A percentile compares a stretch with the other conserved stretches of the same genome.
Evolutionary conservation across 1,284 basidiomycete genomes (phyloP).

Genomic region (Cutaneotrichosporon sp.): DNA sequence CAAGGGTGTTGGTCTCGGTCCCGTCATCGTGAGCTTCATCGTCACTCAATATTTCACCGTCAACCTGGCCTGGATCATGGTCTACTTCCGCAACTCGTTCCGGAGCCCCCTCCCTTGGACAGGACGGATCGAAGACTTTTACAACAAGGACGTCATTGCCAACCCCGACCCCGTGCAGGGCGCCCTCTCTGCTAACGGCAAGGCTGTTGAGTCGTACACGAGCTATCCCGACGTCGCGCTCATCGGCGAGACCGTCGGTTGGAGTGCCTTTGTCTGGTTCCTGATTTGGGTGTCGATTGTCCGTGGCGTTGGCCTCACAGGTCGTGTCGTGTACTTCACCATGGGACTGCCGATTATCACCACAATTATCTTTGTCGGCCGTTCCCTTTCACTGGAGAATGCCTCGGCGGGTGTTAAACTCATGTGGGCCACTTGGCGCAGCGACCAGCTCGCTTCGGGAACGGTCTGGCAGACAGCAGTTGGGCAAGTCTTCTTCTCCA

Average conservation of each 20-base stretch:
- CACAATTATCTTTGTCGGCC: conserved; percentile 27
- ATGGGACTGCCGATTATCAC: conserved; percentile 29
- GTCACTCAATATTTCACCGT: conserved; percentile 26
- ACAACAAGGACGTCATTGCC: conserved; percentile 22
- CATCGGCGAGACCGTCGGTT: conserved; percentile 24
- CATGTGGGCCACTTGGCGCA: conserved; percentile 24
- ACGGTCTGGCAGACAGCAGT: conserved; percentile 25
- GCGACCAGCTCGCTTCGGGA: conserved; percentile 11
- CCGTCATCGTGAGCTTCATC: conserved; percentile 22
- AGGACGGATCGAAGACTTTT: conserved; percentile 24
- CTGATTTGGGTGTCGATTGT: conserved; percentile 20
- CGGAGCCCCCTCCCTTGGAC: conserved; percentile 20
- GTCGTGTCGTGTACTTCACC: conserved; percentile 26
- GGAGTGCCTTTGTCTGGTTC: conserved; percentile 18
- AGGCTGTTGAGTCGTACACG: conserved; percentile 11
- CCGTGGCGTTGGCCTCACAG: conserved; percentile 22
- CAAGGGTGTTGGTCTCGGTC: conserved; percentile 22
- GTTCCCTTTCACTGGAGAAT: conserved; percentile 20
- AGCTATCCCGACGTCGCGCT: conserved; percentile 14
- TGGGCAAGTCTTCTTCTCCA: conserved; percentile 29
- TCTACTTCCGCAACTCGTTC: conserved; percentile 24
- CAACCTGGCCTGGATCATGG: conserved; percentile 31
- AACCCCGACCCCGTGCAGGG: conserved; percentile 17
- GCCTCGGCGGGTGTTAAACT: conserved; percentile 21
- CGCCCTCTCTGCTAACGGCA: conserved; percentile 1